Evolutionary conservation across 2,329 filamentous ascomycete genomes (phyloP), one percentile per base, ranked within the genome.

Genomic region (Aspergillus transmontanensis): DNA sequence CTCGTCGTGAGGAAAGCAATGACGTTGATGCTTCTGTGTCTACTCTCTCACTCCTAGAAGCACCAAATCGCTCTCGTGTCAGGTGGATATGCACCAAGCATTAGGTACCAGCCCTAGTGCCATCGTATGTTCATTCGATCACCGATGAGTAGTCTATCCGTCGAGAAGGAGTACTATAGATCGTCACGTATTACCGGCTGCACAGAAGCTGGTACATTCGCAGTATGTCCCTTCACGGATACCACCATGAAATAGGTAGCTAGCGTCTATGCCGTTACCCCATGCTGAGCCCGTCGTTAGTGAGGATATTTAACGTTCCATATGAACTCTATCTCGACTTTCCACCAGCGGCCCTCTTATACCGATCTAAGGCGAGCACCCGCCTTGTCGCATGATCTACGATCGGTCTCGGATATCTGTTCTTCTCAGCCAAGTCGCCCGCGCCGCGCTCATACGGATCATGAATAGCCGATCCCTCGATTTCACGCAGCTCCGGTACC

Each of bases 381-480:
- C 93, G 85, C 58, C 86, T 85, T 14, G 81, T 81, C 71, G 89
- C 90, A 75, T 96, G 93, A 46, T 90, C 85, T 1, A 96, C 91
- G 67, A 94, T 89, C 10, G 87, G 86, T 75, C 83, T 81, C 0
- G 93, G 92, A 74, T 97, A 96, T 0, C 90, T 90, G 9, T 81
- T 84, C 78, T 85, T 89, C 78, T 85, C 84, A 9, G 88, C 90
- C 66, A 84, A 76, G 11, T 78, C 78, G 1, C 76, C 85, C 0
- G 84, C 88, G 1, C 90, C 89, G 55, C 89, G 84, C 2, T 81
- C 85, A 75, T 94, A 94, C 0, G 93, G 93, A 67, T 94, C 92
- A 75, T 96, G 93, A 4, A 97, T 86, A 10, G 88, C 90, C 66
- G 88, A 89, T 0, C 86, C 89, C 69, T 85, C 74, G 3, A 94